phyloP scores from a whole-genome alignment of 2,329 filamentous ascomycete genomes.

The Trichoderma asperellum region DNA sequence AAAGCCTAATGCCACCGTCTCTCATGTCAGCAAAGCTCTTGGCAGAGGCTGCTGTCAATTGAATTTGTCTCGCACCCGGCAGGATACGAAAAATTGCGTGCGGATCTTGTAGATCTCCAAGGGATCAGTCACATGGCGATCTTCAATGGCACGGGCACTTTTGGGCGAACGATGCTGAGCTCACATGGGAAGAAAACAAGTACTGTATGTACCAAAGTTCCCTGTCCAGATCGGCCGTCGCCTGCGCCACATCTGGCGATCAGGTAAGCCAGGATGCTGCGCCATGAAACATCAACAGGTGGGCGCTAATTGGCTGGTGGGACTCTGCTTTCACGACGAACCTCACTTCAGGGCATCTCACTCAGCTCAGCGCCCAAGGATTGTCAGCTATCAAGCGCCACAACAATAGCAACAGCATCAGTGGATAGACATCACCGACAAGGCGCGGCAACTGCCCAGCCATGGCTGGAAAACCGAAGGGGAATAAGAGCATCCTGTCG shows the following conservation, averaged over 20 bases:
- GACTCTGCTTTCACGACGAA: neutral
- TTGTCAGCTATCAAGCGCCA: neutral
- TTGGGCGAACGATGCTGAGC: neutral
- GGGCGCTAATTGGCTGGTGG: conserved; percentile 5
- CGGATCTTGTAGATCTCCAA: neutral
- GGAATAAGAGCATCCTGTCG: conserved; percentile 43
- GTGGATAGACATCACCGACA: neutral
- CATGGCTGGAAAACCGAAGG: conserved; percentile 28
- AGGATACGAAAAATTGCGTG: neutral
- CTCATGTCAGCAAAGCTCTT: neutral
- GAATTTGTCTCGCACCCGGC: neutral
- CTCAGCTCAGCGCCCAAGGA: neutral
- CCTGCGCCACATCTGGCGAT: conserved; percentile 26
- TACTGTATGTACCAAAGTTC: neutral
- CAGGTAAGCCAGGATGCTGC: conserved; percentile 19
- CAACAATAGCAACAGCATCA: neutral
- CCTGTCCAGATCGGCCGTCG: conserved; percentile 6
- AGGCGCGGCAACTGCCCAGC: neutral
- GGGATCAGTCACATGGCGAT: neutral
- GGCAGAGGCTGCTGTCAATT: neutral
- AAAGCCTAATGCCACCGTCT: neutral
- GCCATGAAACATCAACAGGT: conserved; percentile 14
- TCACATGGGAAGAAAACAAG: neutral
- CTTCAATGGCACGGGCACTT: neutral
- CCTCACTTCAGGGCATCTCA: conserved; percentile 14